Conservation (phyloP, 257 asterid genomes). For the Voacanga thouarsii region DNA sequence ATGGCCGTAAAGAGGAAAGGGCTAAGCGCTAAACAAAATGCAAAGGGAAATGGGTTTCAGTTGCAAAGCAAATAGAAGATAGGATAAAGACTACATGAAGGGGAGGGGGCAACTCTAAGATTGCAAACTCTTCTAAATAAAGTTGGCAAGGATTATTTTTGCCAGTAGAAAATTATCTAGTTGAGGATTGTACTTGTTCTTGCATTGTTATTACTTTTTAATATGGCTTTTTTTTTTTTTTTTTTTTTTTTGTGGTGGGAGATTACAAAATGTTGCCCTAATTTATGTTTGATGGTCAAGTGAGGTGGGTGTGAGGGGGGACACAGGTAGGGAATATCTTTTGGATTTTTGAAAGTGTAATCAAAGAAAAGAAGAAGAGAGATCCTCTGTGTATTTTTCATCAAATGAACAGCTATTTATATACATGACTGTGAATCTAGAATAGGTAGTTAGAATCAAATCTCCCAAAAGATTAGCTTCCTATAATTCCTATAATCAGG, state of each 20-base stretch:
- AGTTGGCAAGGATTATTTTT: background rate
- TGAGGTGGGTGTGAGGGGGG: background rate
- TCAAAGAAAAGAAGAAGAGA: too few species aligned
- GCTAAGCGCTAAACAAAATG: too few species aligned
- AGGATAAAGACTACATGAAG: slow-evolving; percentile 59
- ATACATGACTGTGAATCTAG: too few species aligned
- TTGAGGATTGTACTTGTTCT: background rate
- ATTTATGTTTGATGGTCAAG: background rate
- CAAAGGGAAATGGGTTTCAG: slow-evolving; percentile 71
- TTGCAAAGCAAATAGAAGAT: slow-evolving; percentile 69
- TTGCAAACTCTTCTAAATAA: slow-evolving; percentile 40
- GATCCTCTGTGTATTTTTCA: too few species aligned
- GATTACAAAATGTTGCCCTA: background rate
- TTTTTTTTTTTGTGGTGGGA: background rate
- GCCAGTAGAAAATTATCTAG: background rate
- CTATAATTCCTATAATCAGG: too few species aligned
- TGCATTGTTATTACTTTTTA: background rate
- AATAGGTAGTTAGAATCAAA: too few species aligned
- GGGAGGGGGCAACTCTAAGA: slow-evolving; percentile 87
- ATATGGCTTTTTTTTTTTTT: background rate
- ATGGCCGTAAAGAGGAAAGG: too few species aligned
- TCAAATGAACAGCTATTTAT: too few species aligned
- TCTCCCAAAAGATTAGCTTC: too few species aligned
- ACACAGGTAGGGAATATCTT: background rate
- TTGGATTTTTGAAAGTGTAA: too few species aligned